Percentiles rank a stretch among this genome's conserved stretches.
phyloP scores from a whole-genome alignment of 164 flowering plant species.

The Santalum album region DNA sequence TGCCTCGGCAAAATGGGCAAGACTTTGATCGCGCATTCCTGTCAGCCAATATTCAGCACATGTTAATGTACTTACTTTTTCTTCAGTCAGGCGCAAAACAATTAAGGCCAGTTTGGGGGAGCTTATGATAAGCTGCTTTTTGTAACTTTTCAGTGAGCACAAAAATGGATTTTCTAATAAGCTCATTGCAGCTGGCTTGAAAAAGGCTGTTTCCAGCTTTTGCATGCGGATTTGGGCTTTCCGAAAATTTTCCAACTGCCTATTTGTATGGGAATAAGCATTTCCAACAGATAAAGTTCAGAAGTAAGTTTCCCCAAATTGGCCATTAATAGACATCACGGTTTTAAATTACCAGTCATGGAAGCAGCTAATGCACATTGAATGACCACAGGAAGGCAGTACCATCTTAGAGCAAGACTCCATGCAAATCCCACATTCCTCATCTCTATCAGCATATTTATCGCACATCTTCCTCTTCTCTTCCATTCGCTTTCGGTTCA shows the following conservation, averaged over 20 bases:
- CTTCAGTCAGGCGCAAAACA: too few species aligned
- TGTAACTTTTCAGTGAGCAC: too few species aligned
- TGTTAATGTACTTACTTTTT: not conserved
- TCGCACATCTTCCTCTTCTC: constrained; percentile 18
- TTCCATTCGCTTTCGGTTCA: constrained; percentile 14
- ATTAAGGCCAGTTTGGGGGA: too few species aligned
- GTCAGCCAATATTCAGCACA: constrained; percentile 12
- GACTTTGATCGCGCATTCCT: constrained; percentile 70
- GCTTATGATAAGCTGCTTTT: too few species aligned
- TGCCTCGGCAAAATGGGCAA: constrained; percentile 87
- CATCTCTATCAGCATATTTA: constrained; percentile 37
- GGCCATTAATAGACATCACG: not conserved
- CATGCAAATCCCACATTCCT: constrained; percentile 83
- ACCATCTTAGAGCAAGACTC: constrained; percentile 49
- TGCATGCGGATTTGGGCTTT: too few species aligned
- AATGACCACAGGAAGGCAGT: constrained; percentile 64
- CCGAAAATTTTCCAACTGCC: too few species aligned
- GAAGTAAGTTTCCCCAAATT: too few species aligned
- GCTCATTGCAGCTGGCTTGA: too few species aligned
- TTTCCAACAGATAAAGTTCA: too few species aligned
- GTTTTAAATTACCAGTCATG: constrained; percentile 43
- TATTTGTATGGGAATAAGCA: too few species aligned
- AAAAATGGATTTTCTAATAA: too few species aligned
- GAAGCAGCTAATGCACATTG: constrained; percentile 62
- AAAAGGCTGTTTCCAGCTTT: too few species aligned